Base-by-base conservation (phyloP, 2,329 filamentous ascomycete genomes). In the Myriosclerotinia curreyana region DNA sequence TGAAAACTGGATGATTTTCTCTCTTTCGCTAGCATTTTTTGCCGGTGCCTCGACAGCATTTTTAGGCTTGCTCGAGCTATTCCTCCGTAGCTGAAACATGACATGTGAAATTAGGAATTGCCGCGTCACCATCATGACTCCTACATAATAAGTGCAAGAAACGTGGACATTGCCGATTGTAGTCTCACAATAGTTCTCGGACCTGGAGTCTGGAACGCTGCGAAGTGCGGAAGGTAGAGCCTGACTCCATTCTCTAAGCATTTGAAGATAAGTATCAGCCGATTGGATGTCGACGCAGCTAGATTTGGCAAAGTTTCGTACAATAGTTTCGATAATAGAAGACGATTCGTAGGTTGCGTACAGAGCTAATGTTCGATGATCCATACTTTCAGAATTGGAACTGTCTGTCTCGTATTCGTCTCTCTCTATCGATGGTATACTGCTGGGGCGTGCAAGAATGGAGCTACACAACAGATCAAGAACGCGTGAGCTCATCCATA, bases 401-500 rank as follows among this genome's bases (percentile, higher is more conserved):
- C 55, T 59, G 3, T 59, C 55, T 12, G 46, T 58, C 12, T 58
- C 54, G 20, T 58, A 58, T 34, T 58, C 54, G 40, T 58, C 54
- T 58, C 54, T 58, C 12, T 46, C 25, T 58, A 58, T 58, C 17
- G 54, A 58, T 6, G 54, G 54, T 58, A 31, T 58, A 20, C 54
- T 58, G 22, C 54, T 58, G 14, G 54, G 54, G 22, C 54, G 54
- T 46, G 54, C 54, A 46, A 58, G 54, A 34, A 58, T 58, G 40
- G 54, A 44, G 28, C 54, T 58, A 20, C 54, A 58, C 9, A 58
- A 31, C 20, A 58, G n/a, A 58, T 58, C 54, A 46, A 58, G 54
- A 46, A 58, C 54, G n/a, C 54, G 54, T 17, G 40, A 46, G 54
- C 54, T 58, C 54, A 58, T 58, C 54, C 54, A 58, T 34, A 58